Conservation (phyloP, 1,139 yeast genomes). For the Suhomyces ambrosiae region DNA sequence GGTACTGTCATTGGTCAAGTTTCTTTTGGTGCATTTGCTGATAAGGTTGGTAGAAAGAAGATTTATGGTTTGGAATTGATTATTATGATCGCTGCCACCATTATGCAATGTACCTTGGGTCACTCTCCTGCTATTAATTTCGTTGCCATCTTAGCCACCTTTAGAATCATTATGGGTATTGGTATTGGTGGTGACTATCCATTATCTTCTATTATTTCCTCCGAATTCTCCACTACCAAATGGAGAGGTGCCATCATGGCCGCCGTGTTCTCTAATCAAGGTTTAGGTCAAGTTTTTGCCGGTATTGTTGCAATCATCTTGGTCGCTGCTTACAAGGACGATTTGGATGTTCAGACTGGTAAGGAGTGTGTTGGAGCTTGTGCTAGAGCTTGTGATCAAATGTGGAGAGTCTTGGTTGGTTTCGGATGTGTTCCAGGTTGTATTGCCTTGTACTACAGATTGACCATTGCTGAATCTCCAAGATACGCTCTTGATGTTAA, state of each 20-base stretch:
- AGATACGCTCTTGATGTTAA: conserved; percentile 79
- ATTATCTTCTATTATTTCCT: conserved; percentile 86
- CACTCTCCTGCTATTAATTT: conserved; percentile 68
- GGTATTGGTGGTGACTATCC: conserved; percentile 99
- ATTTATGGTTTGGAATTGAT: conserved; percentile 86
- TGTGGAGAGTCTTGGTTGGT: conserved; percentile 91
- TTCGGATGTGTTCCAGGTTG: conserved; percentile 88
- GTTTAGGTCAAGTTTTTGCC: conserved; percentile 87
- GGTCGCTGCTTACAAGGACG: conserved; percentile 71
- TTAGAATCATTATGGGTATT: conserved; percentile 85
- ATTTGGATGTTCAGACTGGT: conserved; percentile 54
- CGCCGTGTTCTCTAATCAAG: conserved; percentile 91
- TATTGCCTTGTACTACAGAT: conserved; percentile 81
- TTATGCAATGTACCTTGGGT: conserved; percentile 74
- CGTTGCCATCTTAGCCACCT: conserved; percentile 70
- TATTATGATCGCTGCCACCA: conserved; percentile 78
- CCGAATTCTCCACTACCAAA: conserved; percentile 86
- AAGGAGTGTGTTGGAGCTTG: conserved; percentile 65
- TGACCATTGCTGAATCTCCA: conserved; percentile 93
- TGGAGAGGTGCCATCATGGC: conserved; percentile 98
- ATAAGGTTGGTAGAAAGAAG: conserved; percentile 82
- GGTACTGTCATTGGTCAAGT: conserved; percentile 95
- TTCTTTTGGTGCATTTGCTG: conserved; percentile 84
- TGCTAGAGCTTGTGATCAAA: conserved; percentile 78
- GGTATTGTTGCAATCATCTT: conserved; percentile 77